Conservation (phyloP, 371 early-diverging fungal genomes). For the Mucor irregularis region DNA sequence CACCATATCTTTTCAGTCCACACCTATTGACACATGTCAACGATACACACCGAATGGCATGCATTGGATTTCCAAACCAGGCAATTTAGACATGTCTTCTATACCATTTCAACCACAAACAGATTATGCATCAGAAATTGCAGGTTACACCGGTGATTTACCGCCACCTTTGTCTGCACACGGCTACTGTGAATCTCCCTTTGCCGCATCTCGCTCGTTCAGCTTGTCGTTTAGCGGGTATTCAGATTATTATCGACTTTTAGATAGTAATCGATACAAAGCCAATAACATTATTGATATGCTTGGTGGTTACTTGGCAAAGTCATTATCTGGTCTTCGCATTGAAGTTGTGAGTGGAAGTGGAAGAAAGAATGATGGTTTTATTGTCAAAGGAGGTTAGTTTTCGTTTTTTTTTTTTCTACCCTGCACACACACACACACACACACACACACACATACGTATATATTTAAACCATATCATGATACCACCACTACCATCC, state of each 20-base stretch:
- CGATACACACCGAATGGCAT: slow-evolving; percentile 5
- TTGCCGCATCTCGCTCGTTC: slow-evolving; percentile 6
- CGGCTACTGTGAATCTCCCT: slow-evolving; percentile 34
- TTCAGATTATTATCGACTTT: background rate
- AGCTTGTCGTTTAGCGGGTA: slow-evolving; percentile 36
- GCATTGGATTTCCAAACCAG: slow-evolving; percentile 11
- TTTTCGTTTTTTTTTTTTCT: slow-evolving; percentile 12
- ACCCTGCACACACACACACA: background rate
- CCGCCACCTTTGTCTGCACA: slow-evolving; percentile 4
- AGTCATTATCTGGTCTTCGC: slow-evolving; percentile 49
- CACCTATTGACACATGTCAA: slow-evolving; percentile 14
- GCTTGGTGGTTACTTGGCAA: slow-evolving; percentile 49
- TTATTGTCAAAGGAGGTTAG: slow-evolving; percentile 53
- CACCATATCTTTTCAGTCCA: background rate
- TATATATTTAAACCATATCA: background rate
- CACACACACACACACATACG: background rate
- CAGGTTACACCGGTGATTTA: slow-evolving; percentile 13
- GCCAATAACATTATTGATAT: slow-evolving; percentile 34
- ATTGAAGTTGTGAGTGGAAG: slow-evolving; percentile 35
- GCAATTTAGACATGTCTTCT: slow-evolving; percentile 27
- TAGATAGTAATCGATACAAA: background rate
- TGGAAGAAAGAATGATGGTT: slow-evolving; percentile 35
- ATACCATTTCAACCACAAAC: slow-evolving; percentile 28
- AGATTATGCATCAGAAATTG: slow-evolving; percentile 37
- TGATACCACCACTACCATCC: background rate